A percentile compares a stretch with the other conserved stretches of the same genome.
Conservation (phyloP, 768 basidiomycete species). For the Hirschioporus abietinus region DNA sequence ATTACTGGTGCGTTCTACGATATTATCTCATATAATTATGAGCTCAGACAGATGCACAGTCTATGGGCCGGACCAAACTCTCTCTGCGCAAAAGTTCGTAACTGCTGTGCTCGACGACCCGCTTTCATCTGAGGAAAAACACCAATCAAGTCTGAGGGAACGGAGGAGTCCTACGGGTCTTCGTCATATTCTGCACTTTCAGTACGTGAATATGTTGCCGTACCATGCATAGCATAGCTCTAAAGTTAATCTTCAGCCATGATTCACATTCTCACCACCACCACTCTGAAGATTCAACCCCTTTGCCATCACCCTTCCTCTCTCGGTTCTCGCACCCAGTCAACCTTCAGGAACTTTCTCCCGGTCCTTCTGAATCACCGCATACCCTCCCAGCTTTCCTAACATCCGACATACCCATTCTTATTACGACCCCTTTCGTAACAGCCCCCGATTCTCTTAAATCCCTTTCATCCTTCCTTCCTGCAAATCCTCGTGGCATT, state of each 20-base stretch:
- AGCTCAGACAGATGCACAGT: background rate
- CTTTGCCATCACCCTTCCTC: background rate
- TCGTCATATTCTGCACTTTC: background rate
- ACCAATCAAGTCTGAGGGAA: background rate
- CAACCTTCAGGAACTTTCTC: background rate
- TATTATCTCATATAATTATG: background rate
- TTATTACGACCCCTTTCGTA: background rate
- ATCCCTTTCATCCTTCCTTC: conserved; percentile 2
- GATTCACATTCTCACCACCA: background rate
- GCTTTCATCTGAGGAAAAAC: conserved; percentile 46
- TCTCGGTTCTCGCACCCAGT: background rate
- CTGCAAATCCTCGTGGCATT: background rate
- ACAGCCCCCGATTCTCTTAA: conserved; percentile 1
- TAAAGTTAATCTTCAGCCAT: background rate
- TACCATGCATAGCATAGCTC: background rate
- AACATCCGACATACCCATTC: background rate
- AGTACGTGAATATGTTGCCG: background rate
- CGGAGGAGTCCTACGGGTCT: background rate
- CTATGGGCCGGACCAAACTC: background rate
- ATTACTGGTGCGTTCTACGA: background rate
- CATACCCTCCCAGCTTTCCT: background rate
- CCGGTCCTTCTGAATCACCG: background rate
- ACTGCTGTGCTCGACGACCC: conserved; percentile 70
- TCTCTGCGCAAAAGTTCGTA: background rate
- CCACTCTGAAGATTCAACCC: background rate